phyloP scores from a whole-genome alignment of 2,329 filamentous ascomycete genomes.

The Aspergillus japonicus region DNA sequence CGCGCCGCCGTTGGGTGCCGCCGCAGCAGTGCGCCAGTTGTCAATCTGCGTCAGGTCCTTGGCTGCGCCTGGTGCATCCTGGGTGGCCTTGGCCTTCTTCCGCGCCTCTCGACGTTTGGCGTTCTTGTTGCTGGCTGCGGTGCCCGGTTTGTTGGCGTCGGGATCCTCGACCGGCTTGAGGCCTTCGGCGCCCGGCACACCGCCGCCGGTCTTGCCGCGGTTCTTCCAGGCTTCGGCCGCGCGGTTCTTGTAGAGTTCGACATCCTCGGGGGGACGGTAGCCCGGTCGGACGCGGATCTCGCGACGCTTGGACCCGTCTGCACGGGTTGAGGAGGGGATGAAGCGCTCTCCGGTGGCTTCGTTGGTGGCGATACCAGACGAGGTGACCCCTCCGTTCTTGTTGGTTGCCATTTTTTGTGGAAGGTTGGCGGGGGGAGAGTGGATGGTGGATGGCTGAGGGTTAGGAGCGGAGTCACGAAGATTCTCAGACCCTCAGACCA shows the following conservation, averaged over 20 bases:
- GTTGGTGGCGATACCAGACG: slow-evolving; percentile 74
- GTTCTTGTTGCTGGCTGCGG: slow-evolving; percentile 72
- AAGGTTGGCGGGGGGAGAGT: not conserved
- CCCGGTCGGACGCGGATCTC: slow-evolving; percentile 93
- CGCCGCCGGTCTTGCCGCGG: slow-evolving; percentile 58
- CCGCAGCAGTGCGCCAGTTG: slow-evolving; percentile 33
- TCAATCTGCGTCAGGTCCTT: slow-evolving; percentile 30
- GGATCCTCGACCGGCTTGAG: slow-evolving; percentile 51
- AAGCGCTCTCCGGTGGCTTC: slow-evolving; percentile 74
- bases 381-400: slow-evolving; percentile 36
- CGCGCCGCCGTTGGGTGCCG: slow-evolving; percentile 11
- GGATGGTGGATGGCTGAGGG: not conserved
- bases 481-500: too few relatives aligned
- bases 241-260: slow-evolving; percentile 93
- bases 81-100: slow-evolving; percentile 61
- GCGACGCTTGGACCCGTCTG: slow-evolving; percentile 88
- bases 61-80: slow-evolving; percentile 47
- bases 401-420: slow-evolving; percentile 50
- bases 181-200: slow-evolving; percentile 70
- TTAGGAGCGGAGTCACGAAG: not conserved
- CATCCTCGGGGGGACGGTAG: slow-evolving; percentile 90
- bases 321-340: slow-evolving; percentile 81
- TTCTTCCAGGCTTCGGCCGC: slow-evolving; percentile 82
- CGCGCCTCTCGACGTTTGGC: slow-evolving; percentile 72
- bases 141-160: slow-evolving; percentile 44